Evolutionary conservation across 2,329 filamentous ascomycete species (phyloP), one percentile per base, ranked within the genome.

Genomic region (Paracoccidioides brasiliensis): DNA sequence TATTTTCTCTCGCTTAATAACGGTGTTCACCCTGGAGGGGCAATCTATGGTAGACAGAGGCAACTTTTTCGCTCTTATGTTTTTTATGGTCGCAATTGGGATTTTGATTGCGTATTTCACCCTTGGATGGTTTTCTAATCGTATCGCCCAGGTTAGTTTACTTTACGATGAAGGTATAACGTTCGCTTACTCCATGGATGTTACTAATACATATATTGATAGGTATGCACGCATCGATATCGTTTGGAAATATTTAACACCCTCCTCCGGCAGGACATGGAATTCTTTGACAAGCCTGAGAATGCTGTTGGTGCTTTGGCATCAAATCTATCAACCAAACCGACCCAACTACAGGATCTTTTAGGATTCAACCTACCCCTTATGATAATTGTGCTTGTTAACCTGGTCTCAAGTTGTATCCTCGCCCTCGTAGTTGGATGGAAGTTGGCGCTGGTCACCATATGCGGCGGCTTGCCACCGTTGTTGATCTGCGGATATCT

Each of bases 321-420:
- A 0, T 84, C 85, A 0, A 88, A 89, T 69, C 73, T 95, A 10
- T 87, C 85, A 6, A 89, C 86, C 0, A 85, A 94, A 69, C 90
- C 86, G 0, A 83, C 89, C 62, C 35, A 64, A 50, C 58, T 66
- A 0, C 60, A 64, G 8, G 66, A 63, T 2, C 78, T 94, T 33
- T 86, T 85, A 58, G 90, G 89, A 37, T 80, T 82, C 40, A 94
- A 88, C 0, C 79, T 95, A 0, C 88, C 88, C 49, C 90, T 90
- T 6, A 78, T 95, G 54, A 73, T 91, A 46, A 84, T 87, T 64
- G 85, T 90, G 12, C 67, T 74, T 3, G 88, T 88, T 0, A 95
- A 88, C 0, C 77, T 95, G 2, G 64, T 91, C 51, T 78, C 82
- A 0, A 84, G 86, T 15, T 80, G 86, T 50, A 71, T 77, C 9